phyloP scores from a whole-genome alignment of 768 basidiomycete genomes.

The Coprinopsis sp. region DNA sequence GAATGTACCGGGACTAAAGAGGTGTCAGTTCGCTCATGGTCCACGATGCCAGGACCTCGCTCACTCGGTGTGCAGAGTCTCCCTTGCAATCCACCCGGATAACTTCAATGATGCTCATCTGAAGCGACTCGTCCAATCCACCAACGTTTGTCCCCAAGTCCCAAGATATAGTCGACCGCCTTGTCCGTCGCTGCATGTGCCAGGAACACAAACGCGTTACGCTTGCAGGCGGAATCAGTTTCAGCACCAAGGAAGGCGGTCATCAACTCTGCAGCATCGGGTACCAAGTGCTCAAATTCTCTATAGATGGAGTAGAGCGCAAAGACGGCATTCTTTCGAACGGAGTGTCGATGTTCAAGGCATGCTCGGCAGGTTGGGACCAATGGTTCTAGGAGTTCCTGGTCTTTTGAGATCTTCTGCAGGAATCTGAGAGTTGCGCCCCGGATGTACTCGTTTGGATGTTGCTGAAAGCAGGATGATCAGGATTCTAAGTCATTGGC shows the following conservation, averaged over 20 bases:
- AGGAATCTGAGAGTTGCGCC: constrained; percentile 96
- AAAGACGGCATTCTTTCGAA: constrained; percentile 97
- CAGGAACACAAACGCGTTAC: constrained; percentile 96
- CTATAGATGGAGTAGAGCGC: constrained; percentile 93
- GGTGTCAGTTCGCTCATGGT: constrained; percentile 7
- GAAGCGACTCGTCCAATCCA: constrained; percentile 83
- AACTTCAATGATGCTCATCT: constrained; percentile 94
- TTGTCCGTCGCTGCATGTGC: constrained; percentile 81
- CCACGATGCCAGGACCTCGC: constrained; percentile 21
- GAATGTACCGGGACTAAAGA: constrained; percentile 82
- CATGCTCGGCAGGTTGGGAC: constrained; percentile 91
- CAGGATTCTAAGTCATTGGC: constrained; percentile 6
- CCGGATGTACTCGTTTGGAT: constrained; percentile 98
- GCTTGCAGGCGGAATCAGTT: constrained; percentile 92
- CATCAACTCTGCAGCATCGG: constrained; percentile 94
- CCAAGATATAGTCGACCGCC: constrained; percentile 87
- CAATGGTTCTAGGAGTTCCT: constrained; percentile 92
- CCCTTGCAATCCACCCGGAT: constrained; percentile 84
- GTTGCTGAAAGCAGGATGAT: constrained; percentile 60
- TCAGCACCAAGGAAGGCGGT: constrained; percentile 95
- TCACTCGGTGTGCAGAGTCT: constrained; percentile 77
- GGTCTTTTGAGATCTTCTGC: constrained; percentile 90
- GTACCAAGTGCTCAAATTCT: constrained; percentile 90
- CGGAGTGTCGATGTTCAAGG: constrained; percentile 95
- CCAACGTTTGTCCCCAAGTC: constrained; percentile 81